Conservation (phyloP, 1,284 basidiomycete genomes). For the Apiotrichum mycotoxinovorans region DNA sequence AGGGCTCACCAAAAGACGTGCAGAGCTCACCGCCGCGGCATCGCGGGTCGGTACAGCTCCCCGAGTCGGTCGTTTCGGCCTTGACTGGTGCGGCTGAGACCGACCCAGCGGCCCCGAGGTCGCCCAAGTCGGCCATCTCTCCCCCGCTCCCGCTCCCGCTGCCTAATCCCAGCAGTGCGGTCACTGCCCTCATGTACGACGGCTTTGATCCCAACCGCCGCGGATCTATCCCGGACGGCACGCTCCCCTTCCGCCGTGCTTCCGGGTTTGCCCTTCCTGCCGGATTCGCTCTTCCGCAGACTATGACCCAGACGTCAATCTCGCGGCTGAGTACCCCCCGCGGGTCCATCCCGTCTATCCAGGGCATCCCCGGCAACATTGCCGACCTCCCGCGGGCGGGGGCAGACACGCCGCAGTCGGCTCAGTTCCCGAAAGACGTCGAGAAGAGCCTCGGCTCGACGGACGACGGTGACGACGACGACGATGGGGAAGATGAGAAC, state of each 20-base stretch:
- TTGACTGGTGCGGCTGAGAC: background rate
- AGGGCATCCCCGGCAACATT: background rate
- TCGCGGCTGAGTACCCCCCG: background rate
- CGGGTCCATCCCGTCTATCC: background rate
- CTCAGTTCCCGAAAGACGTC: background rate
- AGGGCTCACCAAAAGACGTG: background rate
- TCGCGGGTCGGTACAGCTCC: background rate
- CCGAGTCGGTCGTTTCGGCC: background rate
- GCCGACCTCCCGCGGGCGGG: background rate
- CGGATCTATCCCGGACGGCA: conserved; percentile 1
- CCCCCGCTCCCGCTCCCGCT: background rate
- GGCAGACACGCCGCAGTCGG: background rate
- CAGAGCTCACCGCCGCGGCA: background rate
- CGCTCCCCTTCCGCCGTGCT: background rate
- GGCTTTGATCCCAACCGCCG: background rate
- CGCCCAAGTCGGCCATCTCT: background rate
- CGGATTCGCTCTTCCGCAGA: background rate
- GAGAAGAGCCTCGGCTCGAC: conserved; percentile 15
- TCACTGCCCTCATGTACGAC: background rate
- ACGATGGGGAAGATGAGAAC: conserved; percentile 34
- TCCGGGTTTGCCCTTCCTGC: background rate
- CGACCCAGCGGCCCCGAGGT: background rate
- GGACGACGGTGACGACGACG: conserved; percentile 17
- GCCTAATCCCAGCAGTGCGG: background rate
- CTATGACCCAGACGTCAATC: background rate